Conservation (phyloP, 345 rosid genomes). For the Hevea brasiliensis region DNA sequence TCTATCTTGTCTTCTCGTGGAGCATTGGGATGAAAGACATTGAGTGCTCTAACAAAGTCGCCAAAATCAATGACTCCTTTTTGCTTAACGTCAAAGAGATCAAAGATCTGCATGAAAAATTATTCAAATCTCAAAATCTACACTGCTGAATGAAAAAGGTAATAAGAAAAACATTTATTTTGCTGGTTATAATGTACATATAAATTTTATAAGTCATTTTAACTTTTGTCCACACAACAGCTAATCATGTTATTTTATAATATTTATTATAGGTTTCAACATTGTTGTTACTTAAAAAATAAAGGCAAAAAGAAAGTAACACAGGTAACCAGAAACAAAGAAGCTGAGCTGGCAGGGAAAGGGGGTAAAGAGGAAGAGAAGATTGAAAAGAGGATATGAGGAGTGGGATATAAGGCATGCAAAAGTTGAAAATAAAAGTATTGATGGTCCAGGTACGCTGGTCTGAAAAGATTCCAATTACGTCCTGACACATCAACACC, state of each 20-base stretch:
- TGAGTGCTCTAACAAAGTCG: conserved; percentile 87
- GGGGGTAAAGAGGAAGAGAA: too few species aligned
- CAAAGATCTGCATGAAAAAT: conserved; percentile 68
- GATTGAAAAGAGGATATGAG: too few species aligned
- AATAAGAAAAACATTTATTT: neutral
- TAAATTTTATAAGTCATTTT: neutral
- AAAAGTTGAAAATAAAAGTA: too few species aligned
- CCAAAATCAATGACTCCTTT: conserved; percentile 93
- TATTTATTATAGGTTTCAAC: too few species aligned
- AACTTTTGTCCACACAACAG: neutral
- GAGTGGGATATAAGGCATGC: too few species aligned
- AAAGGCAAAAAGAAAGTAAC: too few species aligned
- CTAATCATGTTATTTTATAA: neutral
- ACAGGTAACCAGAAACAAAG: too few species aligned
- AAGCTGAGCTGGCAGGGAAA: too few species aligned
- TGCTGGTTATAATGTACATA: neutral
- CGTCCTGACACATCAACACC: too few species aligned
- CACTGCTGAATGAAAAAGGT: neutral
- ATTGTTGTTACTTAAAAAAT: too few species aligned
- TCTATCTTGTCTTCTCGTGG: conserved; percentile 78
- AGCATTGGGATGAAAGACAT: conserved; percentile 88
- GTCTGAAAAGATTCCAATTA: too few species aligned
- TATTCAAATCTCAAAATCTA: neutral
- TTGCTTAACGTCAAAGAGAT: conserved; percentile 85
- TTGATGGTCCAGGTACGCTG: too few species aligned